Evolutionary conservation across 495 filamentous ascomycete genomes (phyloP), one percentile per base, ranked within the genome.

Genomic region (Jackrogersella multiformis): DNA sequence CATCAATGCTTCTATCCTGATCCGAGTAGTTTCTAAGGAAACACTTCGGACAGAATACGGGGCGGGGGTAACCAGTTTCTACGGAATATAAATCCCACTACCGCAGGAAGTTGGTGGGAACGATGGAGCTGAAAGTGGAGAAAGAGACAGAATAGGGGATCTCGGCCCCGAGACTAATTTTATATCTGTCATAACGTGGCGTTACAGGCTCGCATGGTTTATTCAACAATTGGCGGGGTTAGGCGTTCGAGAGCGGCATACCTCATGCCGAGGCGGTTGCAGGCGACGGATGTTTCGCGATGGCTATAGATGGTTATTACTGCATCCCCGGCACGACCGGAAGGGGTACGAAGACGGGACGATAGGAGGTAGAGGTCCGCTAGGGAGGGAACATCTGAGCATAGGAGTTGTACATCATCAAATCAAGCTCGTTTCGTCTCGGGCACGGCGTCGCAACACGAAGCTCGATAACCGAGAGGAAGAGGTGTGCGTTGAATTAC

Each of bases 201-300:
- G 69, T 74, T 74, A 63, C 34, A 62, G 66, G 51, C 44, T 67
- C 69, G 63, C 69, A 72, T 72, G 41, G 66, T 65, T 63, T 64
- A 30, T 49, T 49, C 8, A 49, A 57, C 51, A 65, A 44, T 60
- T 28, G 55, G 56, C 26, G 36, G 61, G 32, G 36, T 57, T 16
- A 52, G 67, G 67, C 67, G 67, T 70, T 70, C 13, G 52, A 70
- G 67, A 48, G 67, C 61, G 62, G 61, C 67, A 70, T 66, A 62
- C 56, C 61, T 61, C 16, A 45, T 58, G 44, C 35, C 56, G 42
- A 20, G 49, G 26, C 51, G 51, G 44, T 39, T 58, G 38, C 41
- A n/a, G 13, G 23, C 36, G 54, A 39, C 30, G 56, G 36, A 69
- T 54, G 66, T 44, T 61, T 69, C 48, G 44, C 42, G 52, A 56